Evolutionary conservation across 305 asterid species (phyloP), one percentile per base, ranked within the genome.

Genomic region (Ruellia speciosa): DNA sequence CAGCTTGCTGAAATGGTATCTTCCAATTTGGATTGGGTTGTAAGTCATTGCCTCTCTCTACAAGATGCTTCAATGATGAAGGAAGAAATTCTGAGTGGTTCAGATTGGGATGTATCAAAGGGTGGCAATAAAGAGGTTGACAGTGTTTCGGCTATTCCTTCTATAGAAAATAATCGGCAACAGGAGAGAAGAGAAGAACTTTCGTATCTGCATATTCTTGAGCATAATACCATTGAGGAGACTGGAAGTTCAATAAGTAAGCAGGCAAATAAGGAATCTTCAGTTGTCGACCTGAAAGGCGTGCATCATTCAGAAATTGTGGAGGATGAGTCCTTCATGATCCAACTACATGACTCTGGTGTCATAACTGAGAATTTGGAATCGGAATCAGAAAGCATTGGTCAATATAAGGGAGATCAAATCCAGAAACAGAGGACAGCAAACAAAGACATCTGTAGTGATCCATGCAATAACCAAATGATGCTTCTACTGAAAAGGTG

Each of bases 61-160:
- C 94, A 80, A 65, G 94, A 85, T 58, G 90, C 82, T 59, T 78
- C 88, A 16, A 82, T 81, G 76, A 85, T 82, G 84, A 72, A 70
- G 68, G 76, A 80, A 43, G 5, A 3, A 45, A 72, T 79, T 33
- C 65, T 65, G 72, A 69, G 62, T 56, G 72, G 69, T 54, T 73
- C 79, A 52, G 82, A 76, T 69, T 85, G 85, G 85, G 80, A 81
- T 77, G 88, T 81, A 52, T 66, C 79, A 4, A 68, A 65, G 66
- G 75, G 86, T 45, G 88, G 73, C 59, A 66, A 73, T 68, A 4
- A 24, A 4, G 87, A 75, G 39, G 65, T 71, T n/a, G 92, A 80
- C 31, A 66, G 72, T 67, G 86, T 73, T 60, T 56, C 54, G 15
- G 68, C 35, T 39, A n/a, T n/a, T n/a, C n/a, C n/a, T n/a, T n/a